Base-by-base conservation (phyloP, 1,139 yeast genomes). In the Yamadazyma siamensis region DNA sequence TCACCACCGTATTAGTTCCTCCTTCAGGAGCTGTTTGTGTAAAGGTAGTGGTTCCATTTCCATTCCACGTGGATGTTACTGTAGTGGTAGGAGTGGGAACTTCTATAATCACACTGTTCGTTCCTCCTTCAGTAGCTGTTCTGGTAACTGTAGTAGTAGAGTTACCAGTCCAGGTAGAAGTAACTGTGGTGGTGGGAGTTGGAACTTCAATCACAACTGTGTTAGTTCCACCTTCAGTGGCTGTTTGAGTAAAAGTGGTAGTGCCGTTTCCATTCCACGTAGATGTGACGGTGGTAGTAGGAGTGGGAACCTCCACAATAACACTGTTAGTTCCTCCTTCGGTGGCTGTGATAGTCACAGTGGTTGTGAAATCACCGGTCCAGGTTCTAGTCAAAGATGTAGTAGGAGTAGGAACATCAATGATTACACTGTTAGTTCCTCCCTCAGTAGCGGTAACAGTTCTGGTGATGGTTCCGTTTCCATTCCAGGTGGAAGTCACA, bases 231-330 rank as follows among this genome's bases (percentile, higher is more conserved):
- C 40, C 46, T 4, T 36, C 35, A 4, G 13, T 26, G 30, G 44
- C 29, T 8, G 29, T 18, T 4, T 15, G 13, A 11, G 27, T 28
- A 16, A 35, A 29, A 7, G 36, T 31, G 6, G 36, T 21, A 29
- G 41, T 23, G 11, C 28, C 32, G 9, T 24, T 23, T 4, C 31
- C 34, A 14, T 36, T 31, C 36, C 41, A 25, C 6, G 31, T 29
- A 9, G 16, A 23, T 8, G 43, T 36, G n/a, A 29, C 16, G n/a
- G 39, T 39, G 14, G 29, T 23, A 11, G 33, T 31, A 4, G 37
- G 34, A 21, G 23, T 23, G 4, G 58, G 56, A n/a, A 40, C 42
- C 7, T 44, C 43, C 13, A 49, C 45, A 26, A 43, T 31, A 4
- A 52, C 49, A 8, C 47, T 39, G 25, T 44, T 43, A 1, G 50